Evolutionary conservation across 2,329 filamentous ascomycete species (phyloP), one percentile per base, ranked within the genome.

Genomic region (Pestalotiopsis sp.): DNA sequence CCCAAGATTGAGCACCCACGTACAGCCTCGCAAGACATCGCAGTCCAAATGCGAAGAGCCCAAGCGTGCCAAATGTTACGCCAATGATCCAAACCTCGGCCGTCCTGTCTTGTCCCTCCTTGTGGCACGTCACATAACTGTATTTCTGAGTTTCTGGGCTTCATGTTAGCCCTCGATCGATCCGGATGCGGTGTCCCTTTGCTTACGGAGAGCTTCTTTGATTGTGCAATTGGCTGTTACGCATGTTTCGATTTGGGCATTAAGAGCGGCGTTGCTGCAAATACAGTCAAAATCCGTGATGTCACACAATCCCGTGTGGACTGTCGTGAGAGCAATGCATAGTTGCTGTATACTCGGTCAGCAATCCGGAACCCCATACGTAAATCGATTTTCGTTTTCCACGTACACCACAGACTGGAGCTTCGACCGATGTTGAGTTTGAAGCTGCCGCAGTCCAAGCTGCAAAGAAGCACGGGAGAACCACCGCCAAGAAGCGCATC

Each of bases 41-140:
- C 23, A 79, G 69, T 25, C 71, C 61, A 60, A 79, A 80, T 23
- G 75, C 76, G 7, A 76, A 5, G 4, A 79, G 66, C 13, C 77
- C 78, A 4, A 79, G 56, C 2, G 66, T 70, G 14, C 75, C 74
- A 41, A 79, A 79, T 2, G 73, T 70, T 17, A 77, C 63, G 7
- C 74, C 74, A 23, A 76, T 45, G 41, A 77, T 69, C 69, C 74
- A 71, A 23, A 79, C 68, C 17, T 78, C 65, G 1, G 45, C 59
- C 4, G 72, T 73, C 49, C 78, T 68, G 49, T 80, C 78, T 41
- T 76, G 67, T 38, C 73, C 70, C 61, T 69, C 65, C 27, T 72
- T 67, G 14, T 75, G 75, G 66, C 78, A 79, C 5, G 68, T 20
- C n/a, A 36, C 66, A 27, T 67, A 67, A 14, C 56, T 62, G 58